Percentiles rank a stretch among this genome's conserved stretches.
Conservation (phyloP, 495 filamentous ascomycete genomes). For the Pseudotulostoma volvatum region DNA sequence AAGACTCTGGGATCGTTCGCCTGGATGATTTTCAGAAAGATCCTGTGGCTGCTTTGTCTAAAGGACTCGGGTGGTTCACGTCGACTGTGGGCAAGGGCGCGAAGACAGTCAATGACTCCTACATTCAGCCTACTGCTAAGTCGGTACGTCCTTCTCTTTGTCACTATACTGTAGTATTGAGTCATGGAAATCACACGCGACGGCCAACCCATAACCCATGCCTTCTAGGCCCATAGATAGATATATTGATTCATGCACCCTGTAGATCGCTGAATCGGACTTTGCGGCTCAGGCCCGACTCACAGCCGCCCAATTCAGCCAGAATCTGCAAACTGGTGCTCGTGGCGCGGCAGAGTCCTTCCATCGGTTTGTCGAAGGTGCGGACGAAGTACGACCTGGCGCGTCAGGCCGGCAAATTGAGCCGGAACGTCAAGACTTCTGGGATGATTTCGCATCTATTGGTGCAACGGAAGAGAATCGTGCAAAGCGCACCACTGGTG, state of each 20-base stretch:
- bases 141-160: conserved; percentile 44
- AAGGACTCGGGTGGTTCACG: conserved; percentile 89
- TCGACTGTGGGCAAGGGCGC: conserved; percentile 72
- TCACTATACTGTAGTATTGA: no score
- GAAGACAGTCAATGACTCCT: conserved; percentile 75
- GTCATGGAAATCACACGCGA: no score
- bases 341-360: conserved; percentile 61
- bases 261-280: conserved; percentile 69
- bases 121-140: conserved; percentile 79
- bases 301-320: conserved; percentile 50
- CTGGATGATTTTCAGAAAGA: conserved; percentile 81
- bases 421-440: conserved; percentile 69
- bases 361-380: conserved; percentile 65
- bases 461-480: conserved; percentile 34
- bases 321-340: conserved; percentile 45
- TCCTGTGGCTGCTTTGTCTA: conserved; percentile 72
- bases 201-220: no score
- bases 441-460: conserved; percentile 61
- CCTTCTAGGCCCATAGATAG: no score
- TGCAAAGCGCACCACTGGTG: conserved; percentile 24
- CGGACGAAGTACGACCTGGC: conserved; percentile 16
- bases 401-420: conserved; percentile 22
- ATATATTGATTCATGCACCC: no score
- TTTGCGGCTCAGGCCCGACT: conserved; percentile 64
- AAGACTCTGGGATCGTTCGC: conserved; percentile 35